Percentiles rank a stretch among this genome's conserved stretches.
phyloP scores from a whole-genome alignment of 345 rosid genomes.

The Pseudoturritis turrita region DNA sequence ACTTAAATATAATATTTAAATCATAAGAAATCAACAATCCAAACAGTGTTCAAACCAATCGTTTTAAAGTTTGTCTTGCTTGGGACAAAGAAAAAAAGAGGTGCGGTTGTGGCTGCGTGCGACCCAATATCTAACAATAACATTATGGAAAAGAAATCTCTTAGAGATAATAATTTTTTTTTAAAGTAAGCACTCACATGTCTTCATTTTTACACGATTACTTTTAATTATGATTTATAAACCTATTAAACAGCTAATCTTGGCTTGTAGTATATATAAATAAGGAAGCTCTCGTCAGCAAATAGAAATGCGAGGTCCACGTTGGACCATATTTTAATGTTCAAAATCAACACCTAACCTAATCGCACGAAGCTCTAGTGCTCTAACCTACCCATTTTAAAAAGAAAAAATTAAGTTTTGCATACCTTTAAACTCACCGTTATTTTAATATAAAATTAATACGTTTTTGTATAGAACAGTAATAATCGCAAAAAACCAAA shows the following conservation, averaged over 20 bases:
- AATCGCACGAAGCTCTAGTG: constrained; percentile 16
- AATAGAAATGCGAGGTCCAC: constrained; percentile 17
- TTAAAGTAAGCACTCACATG: constrained; percentile 4
- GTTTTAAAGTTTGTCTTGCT: neutral
- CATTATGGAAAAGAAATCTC: constrained; percentile 4
- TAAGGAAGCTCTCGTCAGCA: neutral
- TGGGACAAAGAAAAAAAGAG: neutral
- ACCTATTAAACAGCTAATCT: neutral
- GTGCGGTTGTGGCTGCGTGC: constrained; percentile 15
- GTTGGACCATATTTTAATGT: neutral
- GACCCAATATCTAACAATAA: constrained; percentile 14
- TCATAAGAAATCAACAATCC: neutral
- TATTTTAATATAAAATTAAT: neutral
- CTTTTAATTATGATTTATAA: neutral
- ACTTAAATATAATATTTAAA: neutral
- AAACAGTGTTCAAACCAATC: constrained; percentile 2
- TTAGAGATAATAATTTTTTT: neutral
- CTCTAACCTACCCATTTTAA: constrained; percentile 24
- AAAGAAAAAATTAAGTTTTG: neutral
- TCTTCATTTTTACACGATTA: neutral
- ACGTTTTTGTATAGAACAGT: too few species aligned
- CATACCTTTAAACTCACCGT: neutral
- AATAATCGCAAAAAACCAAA: too few species aligned
- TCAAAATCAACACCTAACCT: neutral
- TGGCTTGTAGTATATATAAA: neutral